phyloP scores from a whole-genome alignment of 2,329 filamentous ascomycete species.

The Aspergillus uvarum region DNA sequence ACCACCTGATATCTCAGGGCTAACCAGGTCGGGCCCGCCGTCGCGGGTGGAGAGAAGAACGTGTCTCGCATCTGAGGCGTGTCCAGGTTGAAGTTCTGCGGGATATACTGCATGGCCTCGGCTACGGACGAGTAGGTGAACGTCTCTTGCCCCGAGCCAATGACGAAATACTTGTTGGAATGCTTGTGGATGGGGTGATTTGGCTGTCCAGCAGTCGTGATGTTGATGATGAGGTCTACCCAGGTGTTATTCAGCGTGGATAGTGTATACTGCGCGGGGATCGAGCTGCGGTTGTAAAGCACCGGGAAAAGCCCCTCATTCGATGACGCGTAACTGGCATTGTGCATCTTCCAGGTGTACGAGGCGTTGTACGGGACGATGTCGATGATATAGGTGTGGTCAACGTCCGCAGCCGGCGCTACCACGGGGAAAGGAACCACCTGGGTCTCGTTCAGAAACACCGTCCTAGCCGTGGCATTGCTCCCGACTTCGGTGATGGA shows the following conservation, averaged over 20 bases:
- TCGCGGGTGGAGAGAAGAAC: conserved; percentile 40
- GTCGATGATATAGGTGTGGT: conserved; percentile 39
- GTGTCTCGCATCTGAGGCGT: conserved; percentile 57
- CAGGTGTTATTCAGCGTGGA: conserved; percentile 50
- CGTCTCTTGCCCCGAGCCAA: conserved; percentile 53
- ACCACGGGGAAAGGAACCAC: conserved; percentile 52
- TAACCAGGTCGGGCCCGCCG: conserved; percentile 40
- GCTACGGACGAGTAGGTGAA: conserved; percentile 57
- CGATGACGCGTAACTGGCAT: conserved; percentile 24
- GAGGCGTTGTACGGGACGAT: conserved; percentile 23
- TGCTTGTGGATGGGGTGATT: conserved; percentile 67
- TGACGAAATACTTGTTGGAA: conserved; percentile 59
- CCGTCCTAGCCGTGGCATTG: conserved; percentile 42
- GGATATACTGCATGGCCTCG: conserved; percentile 51
- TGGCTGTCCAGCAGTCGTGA: conserved; percentile 47
- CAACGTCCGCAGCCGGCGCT: conserved; percentile 43
- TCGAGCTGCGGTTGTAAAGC: conserved; percentile 29
- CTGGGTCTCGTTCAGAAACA: conserved; percentile 46
- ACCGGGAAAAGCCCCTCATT: conserved; percentile 26
- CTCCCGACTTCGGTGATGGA: conserved; percentile 54
- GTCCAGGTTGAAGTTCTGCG: conserved; percentile 57
- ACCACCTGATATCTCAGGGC: conserved; percentile 49
- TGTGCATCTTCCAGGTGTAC: conserved; percentile 29
- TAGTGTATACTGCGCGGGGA: conserved; percentile 21
- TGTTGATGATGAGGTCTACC: conserved; percentile 51